Conservation (phyloP, 331 rosid genomes). For the Pyrus hybrid region DNA sequence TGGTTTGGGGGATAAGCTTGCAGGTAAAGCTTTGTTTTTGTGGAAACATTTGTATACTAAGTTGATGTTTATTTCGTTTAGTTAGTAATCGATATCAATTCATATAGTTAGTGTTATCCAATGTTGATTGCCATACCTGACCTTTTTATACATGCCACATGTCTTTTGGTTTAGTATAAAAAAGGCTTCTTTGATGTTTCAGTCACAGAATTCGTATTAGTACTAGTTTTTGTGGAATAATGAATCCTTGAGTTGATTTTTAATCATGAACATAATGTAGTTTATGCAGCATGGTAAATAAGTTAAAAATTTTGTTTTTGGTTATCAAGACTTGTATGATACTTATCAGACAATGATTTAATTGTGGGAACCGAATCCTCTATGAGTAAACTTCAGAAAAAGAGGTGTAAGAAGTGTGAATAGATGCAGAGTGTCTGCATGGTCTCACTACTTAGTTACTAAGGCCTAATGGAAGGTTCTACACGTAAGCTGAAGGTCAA, state of each 20-base stretch:
- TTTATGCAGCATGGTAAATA: background rate
- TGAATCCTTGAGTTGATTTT: background rate
- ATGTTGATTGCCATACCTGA: background rate
- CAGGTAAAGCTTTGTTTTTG: slow-evolving; percentile 29
- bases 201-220: background rate
- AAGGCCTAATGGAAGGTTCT: background rate
- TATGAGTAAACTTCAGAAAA: background rate
- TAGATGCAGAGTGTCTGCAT: background rate
- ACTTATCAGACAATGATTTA: background rate
- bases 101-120: background rate
- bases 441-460: background rate
- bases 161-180: background rate
- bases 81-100: background rate
- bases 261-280: background rate
- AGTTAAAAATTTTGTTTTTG: background rate
- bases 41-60: background rate
- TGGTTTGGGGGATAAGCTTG: slow-evolving; percentile 40
- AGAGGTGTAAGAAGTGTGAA: background rate
- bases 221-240: background rate
- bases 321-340: background rate
- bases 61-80: background rate
- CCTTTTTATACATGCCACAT: background rate
- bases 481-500: background rate
- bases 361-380: background rate
- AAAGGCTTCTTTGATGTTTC: background rate